Percentiles rank a stretch among this genome's conserved stretches.
Evolutionary conservation across 768 basidiomycete species (phyloP).

Genomic region (Pleurotus salmoneostramineus): DNA sequence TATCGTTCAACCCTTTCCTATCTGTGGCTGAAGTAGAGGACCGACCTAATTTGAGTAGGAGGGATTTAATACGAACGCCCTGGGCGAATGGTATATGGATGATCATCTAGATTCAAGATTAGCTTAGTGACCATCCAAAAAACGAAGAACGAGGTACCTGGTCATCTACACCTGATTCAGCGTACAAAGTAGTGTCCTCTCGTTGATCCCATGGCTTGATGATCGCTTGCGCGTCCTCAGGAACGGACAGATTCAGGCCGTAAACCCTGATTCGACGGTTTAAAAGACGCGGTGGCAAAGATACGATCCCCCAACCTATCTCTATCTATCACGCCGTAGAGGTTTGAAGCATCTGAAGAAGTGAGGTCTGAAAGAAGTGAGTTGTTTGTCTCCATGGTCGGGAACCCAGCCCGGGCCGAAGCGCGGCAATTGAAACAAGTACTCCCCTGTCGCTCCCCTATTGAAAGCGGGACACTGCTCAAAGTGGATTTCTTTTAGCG

Average conservation of each 20-base stretch:
- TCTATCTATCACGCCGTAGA: conserved; percentile 59
- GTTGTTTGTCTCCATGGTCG: conserved; percentile 24
- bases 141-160: conserved; percentile 45
- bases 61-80: conserved; percentile 70
- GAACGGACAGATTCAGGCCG: conserved; percentile 76
- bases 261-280: conserved; percentile 53
- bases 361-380: conserved; percentile 42
- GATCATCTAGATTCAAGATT: conserved; percentile 49
- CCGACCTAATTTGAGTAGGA: conserved; percentile 75
- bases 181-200: conserved; percentile 60
- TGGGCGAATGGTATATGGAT: conserved; percentile 79
- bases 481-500: too few relatives aligned
- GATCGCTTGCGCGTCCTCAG: conserved; percentile 71
- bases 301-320: conserved; percentile 44
- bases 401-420: neutral
- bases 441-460: neutral
- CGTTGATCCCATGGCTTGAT: conserved; percentile 83
- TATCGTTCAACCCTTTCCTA: neutral
- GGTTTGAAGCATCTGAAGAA: conserved; percentile 47
- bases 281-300: neutral
- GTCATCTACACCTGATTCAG: conserved; percentile 82
- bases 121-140: neutral
- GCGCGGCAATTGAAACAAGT: neutral
- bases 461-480: neutral
- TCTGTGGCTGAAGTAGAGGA: neutral